A percentile compares a stretch with the other conserved stretches of the same genome.
These are phyloP conservation scores for Avena sativa DNA, from an alignment of 176 grass and related monocot species.

Conservation along the genomic window DNA sequence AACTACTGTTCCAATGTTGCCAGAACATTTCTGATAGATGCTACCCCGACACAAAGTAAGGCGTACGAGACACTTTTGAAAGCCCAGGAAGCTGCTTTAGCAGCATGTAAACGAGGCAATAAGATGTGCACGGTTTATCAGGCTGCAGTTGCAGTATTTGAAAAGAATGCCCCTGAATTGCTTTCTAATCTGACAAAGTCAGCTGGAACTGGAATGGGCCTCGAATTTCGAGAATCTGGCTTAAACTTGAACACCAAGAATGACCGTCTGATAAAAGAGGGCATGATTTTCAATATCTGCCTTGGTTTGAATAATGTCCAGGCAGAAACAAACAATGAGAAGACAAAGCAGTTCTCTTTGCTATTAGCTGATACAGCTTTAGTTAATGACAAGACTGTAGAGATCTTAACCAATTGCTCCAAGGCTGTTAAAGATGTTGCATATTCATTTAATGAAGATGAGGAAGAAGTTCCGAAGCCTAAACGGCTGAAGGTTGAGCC, in stretches of 20 bases:
- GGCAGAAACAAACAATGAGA: constrained; percentile 75
- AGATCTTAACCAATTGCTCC: constrained; percentile 60
- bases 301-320: constrained; percentile 91
- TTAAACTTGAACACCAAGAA: constrained; percentile 78
- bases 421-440: constrained; percentile 60
- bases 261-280: constrained; percentile 61
- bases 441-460: constrained; percentile 70
- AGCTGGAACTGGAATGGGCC: constrained; percentile 89
- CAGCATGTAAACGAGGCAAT: constrained; percentile 71
- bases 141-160: constrained; percentile 64
- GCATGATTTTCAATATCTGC: constrained; percentile 89
- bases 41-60: constrained; percentile 62
- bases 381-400: constrained; percentile 59
- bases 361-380: constrained; percentile 86
- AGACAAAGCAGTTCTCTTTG: constrained; percentile 81
- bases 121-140: constrained; percentile 63
- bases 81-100: constrained; percentile 79
- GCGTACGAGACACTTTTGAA: constrained; percentile 87
- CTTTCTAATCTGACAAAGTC: constrained; percentile 75
- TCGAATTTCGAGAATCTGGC: constrained; percentile 91
- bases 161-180: constrained; percentile 81
- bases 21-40: constrained; percentile 89
- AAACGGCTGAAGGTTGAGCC: constrained; percentile 3
- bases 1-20: constrained; percentile 98
- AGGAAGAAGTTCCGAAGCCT: not conserved